These are phyloP conservation scores for Haemoproteus tartakovskyi DNA, from an alignment of 169 alveolate species.

Conservation along the genomic window DNA sequence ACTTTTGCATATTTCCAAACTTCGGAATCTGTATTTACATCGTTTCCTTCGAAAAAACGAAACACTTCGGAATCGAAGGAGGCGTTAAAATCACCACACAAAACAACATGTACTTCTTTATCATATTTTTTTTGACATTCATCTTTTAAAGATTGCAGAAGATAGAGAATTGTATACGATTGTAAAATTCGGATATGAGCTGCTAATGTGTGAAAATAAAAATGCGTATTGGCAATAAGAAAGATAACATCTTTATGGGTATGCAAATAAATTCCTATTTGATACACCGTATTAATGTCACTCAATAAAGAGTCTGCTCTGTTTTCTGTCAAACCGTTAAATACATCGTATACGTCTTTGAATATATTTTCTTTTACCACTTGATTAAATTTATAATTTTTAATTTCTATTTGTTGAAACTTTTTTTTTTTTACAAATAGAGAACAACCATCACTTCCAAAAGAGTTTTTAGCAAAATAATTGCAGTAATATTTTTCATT, in stretches of 20 bases:
- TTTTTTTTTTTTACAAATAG: conserved; percentile 57
- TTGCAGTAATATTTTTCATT: conserved; percentile 24
- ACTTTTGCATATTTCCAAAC: conserved; percentile 34
- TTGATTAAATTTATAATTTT: conserved; percentile 43
- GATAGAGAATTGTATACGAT: conserved; percentile 11
- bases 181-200: conserved; percentile 49
- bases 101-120: conserved; percentile 16
- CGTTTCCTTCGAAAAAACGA: conserved; percentile 39
- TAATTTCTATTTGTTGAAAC: conserved; percentile 19
- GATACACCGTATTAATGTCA: conserved; percentile 50
- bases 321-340: conserved; percentile 11
- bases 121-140: conserved; percentile 9
- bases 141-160: conserved; percentile 25
- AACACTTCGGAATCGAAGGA: conserved; percentile 59
- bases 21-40: conserved; percentile 13
- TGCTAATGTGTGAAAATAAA: conserved; percentile 60
- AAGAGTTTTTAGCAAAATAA: conserved; percentile 19
- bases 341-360: conserved; percentile 25
- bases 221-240: conserved; percentile 52
- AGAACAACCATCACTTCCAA: conserved; percentile 64
- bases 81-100: conserved; percentile 52
- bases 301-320: conserved; percentile 32
- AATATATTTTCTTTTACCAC: conserved; percentile 24
- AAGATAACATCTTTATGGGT: conserved; percentile 2
- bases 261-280: conserved; percentile 51